Evolutionary conservation across 1,139 yeast genomes (phyloP).

Genomic region (Diutina scorzettiae): DNA sequence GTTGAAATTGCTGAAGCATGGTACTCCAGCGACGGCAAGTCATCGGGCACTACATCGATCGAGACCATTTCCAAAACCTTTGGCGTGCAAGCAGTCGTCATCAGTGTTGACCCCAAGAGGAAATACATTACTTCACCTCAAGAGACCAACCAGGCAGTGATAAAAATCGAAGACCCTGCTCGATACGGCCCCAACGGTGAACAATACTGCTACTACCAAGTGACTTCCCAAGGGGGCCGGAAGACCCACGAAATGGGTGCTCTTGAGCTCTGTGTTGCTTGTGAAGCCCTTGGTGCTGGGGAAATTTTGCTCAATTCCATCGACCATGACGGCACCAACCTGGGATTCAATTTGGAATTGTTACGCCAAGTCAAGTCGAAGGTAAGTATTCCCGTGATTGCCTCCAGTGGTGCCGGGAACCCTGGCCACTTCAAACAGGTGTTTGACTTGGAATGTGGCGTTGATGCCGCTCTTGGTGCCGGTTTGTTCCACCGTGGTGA

Average conservation of each 20-base stretch:
- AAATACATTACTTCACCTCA: constrained; percentile 54
- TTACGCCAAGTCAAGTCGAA: constrained; percentile 64
- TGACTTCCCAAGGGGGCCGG: constrained; percentile 93
- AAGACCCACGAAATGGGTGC: constrained; percentile 86
- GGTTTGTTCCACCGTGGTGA: constrained; percentile 96
- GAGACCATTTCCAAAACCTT: constrained; percentile 85
- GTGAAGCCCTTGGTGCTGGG: constrained; percentile 94
- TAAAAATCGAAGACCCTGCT: constrained; percentile 34
- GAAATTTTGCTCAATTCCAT: constrained; percentile 86
- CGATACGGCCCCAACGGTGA: constrained; percentile 75
- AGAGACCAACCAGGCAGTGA: constrained; percentile 46
- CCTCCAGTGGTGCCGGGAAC: constrained; percentile 92
- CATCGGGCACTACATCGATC: constrained; percentile 72
- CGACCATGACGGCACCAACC: constrained; percentile 91
- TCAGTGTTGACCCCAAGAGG: constrained; percentile 91
- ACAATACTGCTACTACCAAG: constrained; percentile 81
- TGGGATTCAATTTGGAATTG: constrained; percentile 83
- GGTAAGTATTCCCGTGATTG: constrained; percentile 84
- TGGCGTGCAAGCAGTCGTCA: constrained; percentile 94
- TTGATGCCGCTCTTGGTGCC: constrained; percentile 97
- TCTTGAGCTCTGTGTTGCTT: constrained; percentile 73
- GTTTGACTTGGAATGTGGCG: constrained; percentile 55
- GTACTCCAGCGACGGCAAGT: constrained; percentile 43
- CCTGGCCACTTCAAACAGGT: constrained; percentile 87
- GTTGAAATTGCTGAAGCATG: constrained; percentile 79